phyloP scores from a whole-genome alignment of 176 grass and related monocot genomes.

The Rhynchospora tenuis region DNA sequence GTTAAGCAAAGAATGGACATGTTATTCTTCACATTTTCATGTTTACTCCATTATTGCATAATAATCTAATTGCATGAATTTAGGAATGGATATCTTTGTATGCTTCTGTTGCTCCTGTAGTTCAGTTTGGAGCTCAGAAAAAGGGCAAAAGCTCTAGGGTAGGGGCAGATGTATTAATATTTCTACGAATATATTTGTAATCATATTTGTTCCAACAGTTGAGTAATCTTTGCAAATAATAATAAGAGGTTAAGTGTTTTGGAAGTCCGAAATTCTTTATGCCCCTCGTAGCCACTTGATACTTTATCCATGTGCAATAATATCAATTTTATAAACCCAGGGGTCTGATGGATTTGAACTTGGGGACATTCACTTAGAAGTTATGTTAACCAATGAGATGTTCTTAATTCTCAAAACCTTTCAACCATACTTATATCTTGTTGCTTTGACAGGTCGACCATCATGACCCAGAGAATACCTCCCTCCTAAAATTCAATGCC shows the following conservation, averaged over 20 bases:
- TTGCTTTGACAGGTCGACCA: slow-evolving; percentile 65
- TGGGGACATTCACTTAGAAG: background rate
- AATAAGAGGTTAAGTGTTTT: background rate
- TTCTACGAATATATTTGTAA: background rate
- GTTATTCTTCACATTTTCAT: background rate
- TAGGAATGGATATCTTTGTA: background rate
- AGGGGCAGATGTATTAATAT: background rate
- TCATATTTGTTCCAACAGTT: background rate
- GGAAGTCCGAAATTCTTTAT: background rate
- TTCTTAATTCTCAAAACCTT: background rate
- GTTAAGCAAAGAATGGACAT: background rate
- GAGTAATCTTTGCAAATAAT: background rate
- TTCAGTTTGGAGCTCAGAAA: background rate
- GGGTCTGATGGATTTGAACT: background rate
- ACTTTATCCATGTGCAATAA: background rate
- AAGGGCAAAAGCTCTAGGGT: background rate
- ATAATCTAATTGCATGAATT: background rate
- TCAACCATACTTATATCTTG: slow-evolving; percentile 5
- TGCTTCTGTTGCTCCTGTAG: background rate
- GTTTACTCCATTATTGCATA: background rate
- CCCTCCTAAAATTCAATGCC: slow-evolving; percentile 66
- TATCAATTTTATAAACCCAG: background rate
- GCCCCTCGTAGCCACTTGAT: background rate
- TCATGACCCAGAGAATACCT: slow-evolving; percentile 48
- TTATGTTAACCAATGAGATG: background rate